A percentile compares a stretch with the other conserved stretches of the same genome.
These are phyloP conservation scores for Passiflora organensis DNA, from an alignment of 345 rosid species.

Conservation along the genomic window DNA sequence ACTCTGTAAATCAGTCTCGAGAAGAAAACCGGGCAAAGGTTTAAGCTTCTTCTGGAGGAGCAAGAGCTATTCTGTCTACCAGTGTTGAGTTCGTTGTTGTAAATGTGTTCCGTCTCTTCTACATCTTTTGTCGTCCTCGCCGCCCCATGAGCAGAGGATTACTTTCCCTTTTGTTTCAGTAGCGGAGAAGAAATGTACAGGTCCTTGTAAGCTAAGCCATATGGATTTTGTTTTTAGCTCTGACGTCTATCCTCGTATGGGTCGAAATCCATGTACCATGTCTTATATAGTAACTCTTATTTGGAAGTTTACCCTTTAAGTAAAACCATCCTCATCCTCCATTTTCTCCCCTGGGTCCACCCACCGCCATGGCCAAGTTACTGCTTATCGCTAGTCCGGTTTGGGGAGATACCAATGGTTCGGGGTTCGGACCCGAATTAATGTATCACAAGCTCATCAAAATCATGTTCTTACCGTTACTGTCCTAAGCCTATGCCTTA, in stretches of 20 bases:
- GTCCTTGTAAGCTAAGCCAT: slow-evolving; percentile 34
- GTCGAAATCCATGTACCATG: slow-evolving; percentile 17
- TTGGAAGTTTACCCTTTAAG: too few species aligned
- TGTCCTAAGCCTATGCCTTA: too few species aligned
- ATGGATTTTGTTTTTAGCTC: slow-evolving; percentile 24
- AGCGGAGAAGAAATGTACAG: slow-evolving; percentile 64
- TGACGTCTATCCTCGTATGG: slow-evolving; percentile 10
- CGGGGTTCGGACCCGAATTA: too few species aligned
- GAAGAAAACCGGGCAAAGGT: slow-evolving; percentile 65
- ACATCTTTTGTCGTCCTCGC: slow-evolving; percentile 16
- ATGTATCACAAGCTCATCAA: too few species aligned
- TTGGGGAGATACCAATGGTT: too few species aligned
- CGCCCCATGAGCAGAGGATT: too few species aligned
- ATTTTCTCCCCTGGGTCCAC: too few species aligned
- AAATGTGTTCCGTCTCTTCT: slow-evolving; percentile 36
- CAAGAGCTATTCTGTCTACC: slow-evolving; percentile 75
- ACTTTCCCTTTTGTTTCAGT: slow-evolving; percentile 19
- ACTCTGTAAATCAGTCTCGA: slow-evolving; percentile 58
- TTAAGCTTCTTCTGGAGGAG: slow-evolving; percentile 81
- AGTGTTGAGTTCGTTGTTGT: slow-evolving; percentile 40
- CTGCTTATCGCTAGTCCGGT: too few species aligned
- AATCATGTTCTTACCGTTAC: too few species aligned
- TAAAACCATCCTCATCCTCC: too few species aligned
- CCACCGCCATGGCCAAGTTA: too few species aligned
- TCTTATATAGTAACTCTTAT: too few species aligned